These are phyloP conservation scores for Dichotomopilus funicola DNA, from an alignment of 2,329 filamentous ascomycete species.

Conservation along the genomic window DNA sequence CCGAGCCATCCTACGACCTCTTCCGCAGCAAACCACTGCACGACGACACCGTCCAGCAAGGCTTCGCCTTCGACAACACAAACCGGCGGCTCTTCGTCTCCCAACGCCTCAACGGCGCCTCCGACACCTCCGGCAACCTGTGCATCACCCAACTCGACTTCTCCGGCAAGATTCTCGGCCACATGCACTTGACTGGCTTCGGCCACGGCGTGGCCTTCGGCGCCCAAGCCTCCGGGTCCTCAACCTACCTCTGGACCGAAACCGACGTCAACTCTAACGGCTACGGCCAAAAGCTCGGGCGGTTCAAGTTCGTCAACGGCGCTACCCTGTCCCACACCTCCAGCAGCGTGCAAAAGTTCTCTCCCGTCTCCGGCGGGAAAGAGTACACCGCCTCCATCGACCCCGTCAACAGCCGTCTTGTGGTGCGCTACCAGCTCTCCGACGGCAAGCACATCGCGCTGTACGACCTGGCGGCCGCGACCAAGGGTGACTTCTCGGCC, in stretches of 20 bases:
- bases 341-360: constrained; percentile 3
- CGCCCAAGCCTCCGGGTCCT: constrained; percentile 2
- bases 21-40: constrained; percentile 11
- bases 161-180: constrained; percentile 6
- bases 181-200: constrained; percentile 11
- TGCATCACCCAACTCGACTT: constrained; percentile 16
- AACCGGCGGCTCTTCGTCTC: constrained; percentile 15
- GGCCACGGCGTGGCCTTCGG: constrained; percentile 13
- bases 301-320: constrained; percentile 10
- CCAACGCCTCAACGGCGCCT: constrained; percentile 12
- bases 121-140: constrained; percentile 3
- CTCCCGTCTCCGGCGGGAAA: background rate
- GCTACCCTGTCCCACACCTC: constrained; percentile 1
- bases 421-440: constrained; percentile 8
- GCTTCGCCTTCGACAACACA: constrained; percentile 12
- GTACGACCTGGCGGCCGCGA: constrained; percentile 6
- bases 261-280: constrained; percentile 11
- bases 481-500: constrained; percentile 9
- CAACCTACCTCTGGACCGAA: constrained; percentile 14
- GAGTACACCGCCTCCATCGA: constrained; percentile 10
- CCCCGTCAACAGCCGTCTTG: constrained; percentile 10
- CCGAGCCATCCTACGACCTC: constrained; percentile 14
- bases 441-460: constrained; percentile 9
- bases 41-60: constrained; percentile 11
- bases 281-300: constrained; percentile 8